A percentile compares a stretch with the other conserved stretches of the same genome.
Evolutionary conservation across 1,139 yeast species (phyloP).

Genomic region (Pichia sp.): DNA sequence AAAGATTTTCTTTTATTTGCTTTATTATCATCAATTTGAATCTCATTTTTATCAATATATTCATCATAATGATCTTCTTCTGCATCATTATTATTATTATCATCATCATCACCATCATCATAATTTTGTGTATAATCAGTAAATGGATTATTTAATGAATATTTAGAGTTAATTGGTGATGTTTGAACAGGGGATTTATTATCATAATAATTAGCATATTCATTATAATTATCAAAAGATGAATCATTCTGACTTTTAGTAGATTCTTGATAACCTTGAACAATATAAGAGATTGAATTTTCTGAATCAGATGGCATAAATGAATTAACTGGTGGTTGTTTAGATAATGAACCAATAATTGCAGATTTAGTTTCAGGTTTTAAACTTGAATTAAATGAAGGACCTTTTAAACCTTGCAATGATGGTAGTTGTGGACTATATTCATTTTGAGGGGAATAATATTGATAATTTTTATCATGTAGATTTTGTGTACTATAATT

Average conservation of each 20-base stretch:
- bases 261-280: neutral
- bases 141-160: constrained; percentile 14
- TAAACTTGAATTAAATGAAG: constrained; percentile 37
- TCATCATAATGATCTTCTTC: neutral
- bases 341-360: constrained; percentile 23
- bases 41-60: neutral
- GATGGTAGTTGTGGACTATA: too few relatives aligned
- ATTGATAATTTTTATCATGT: neutral
- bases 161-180: neutral
- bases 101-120: constrained; percentile 8
- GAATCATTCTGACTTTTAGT: neutral
- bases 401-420: constrained; percentile 48
- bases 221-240: neutral
- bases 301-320: constrained; percentile 18
- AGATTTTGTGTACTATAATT: constrained; percentile 6
- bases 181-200: neutral
- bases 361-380: constrained; percentile 26
- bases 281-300: constrained; percentile 12
- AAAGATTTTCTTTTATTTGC: constrained; percentile 12
- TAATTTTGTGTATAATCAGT: constrained; percentile 13
- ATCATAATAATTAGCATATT: neutral
- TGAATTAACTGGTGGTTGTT: constrained; percentile 4
- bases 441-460: neutral
- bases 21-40: neutral
- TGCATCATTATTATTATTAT: neutral